These are phyloP conservation scores for Nakaseomyces glabratus DNA, from an alignment of 1,139 yeast species.

Conservation along the genomic window DNA sequence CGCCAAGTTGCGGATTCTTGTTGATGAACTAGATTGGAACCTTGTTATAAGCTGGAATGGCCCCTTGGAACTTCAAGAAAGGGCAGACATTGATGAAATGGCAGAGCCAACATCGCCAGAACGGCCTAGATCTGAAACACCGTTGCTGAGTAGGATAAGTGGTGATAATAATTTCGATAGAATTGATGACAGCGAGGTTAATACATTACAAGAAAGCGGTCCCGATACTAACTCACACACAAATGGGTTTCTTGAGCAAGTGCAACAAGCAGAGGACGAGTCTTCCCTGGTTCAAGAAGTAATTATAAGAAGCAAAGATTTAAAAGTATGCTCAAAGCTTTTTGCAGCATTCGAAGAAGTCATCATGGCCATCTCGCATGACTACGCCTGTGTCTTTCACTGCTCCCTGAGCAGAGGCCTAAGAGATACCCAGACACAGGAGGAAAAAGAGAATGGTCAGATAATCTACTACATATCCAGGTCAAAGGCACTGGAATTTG, in stretches of 20 bases:
- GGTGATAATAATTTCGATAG: constrained; percentile 2
- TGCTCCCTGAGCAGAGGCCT: constrained; percentile 28
- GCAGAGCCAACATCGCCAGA: constrained; percentile 5
- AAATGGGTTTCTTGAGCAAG: constrained; percentile 17
- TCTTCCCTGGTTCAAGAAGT: constrained; percentile 20
- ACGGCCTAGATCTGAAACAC: background rate
- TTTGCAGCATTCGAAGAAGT: constrained; percentile 29
- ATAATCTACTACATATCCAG: constrained; percentile 30
- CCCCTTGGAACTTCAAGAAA: constrained; percentile 16
- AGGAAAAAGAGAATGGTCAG: constrained; percentile 25
- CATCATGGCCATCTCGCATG: constrained; percentile 27
- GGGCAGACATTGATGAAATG: too few relatives aligned
- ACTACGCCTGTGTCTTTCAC: constrained; percentile 29
- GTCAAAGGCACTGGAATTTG: constrained; percentile 15
- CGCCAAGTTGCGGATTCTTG: constrained; percentile 20
- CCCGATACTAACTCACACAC: background rate
- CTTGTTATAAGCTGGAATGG: constrained; percentile 31
- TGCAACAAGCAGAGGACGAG: constrained; percentile 20
- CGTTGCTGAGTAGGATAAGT: constrained; percentile 4
- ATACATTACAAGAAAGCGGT: background rate
- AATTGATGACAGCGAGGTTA: constrained; percentile 4
- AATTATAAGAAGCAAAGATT: constrained; percentile 25
- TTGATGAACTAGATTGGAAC: constrained; percentile 29
- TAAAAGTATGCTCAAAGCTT: constrained; percentile 29
- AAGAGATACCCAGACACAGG: constrained; percentile 10